These are phyloP conservation scores for Silene uniflora DNA, from an alignment of 148 eudicot species.

Conservation along the genomic window DNA sequence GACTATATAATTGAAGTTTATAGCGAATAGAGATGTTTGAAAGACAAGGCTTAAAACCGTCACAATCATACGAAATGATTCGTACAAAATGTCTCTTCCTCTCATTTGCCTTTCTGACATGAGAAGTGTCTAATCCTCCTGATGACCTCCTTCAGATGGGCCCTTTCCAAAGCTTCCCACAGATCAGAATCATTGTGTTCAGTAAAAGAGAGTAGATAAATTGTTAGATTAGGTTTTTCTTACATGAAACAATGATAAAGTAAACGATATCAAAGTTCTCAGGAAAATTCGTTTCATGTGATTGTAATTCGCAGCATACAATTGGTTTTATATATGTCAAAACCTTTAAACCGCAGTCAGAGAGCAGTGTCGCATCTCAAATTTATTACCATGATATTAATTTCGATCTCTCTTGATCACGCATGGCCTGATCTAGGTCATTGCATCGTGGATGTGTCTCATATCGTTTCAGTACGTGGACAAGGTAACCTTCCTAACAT, in stretches of 20 bases:
- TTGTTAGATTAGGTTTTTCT: no score
- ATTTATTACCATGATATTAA: neutral
- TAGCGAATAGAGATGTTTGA: neutral
- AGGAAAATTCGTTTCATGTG: neutral
- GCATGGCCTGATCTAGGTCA: neutral
- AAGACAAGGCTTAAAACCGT: neutral
- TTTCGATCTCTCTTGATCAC: neutral
- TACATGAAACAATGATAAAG: neutral
- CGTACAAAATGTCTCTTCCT: no score
- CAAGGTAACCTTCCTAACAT: neutral
- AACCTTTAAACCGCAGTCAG: neutral
- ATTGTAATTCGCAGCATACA: neutral
- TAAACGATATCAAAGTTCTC: neutral
- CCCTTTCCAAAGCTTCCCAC: constrained; percentile 96
- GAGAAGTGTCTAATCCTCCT: constrained; percentile 21
- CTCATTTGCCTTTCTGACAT: no score
- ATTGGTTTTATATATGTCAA: neutral
- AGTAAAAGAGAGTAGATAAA: constrained; percentile 29
- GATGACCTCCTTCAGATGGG: constrained; percentile 83
- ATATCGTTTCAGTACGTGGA: neutral
- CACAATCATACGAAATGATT: no score
- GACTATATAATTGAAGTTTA: neutral
- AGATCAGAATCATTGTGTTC: constrained; percentile 88
- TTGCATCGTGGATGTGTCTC: neutral
- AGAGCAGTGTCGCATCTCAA: neutral